A percentile compares a stretch with the other conserved stretches of the same genome.
These are phyloP conservation scores for Fraxinus platypoda DNA, from an alignment of 305 asterid genomes.

Conservation along the genomic window DNA sequence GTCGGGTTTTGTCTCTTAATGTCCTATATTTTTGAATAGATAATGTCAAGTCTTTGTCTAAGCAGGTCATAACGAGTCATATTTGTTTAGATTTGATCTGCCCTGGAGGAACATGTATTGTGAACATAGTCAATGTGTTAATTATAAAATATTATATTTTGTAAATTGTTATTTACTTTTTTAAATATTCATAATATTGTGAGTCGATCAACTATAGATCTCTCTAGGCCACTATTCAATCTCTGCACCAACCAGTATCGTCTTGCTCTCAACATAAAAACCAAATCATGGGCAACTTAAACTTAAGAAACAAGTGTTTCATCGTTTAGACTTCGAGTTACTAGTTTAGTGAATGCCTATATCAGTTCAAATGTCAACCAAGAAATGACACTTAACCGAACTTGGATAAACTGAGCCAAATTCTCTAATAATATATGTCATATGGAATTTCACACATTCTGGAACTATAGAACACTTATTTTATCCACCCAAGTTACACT, in stretches of 20 bases:
- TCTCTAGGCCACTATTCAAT: neutral
- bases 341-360: neutral
- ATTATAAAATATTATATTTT: no score
- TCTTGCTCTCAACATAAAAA: neutral
- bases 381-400: neutral
- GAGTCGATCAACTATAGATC: neutral
- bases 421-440: neutral
- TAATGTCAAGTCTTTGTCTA: neutral
- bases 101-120: neutral
- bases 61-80: neutral
- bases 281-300: neutral
- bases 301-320: neutral
- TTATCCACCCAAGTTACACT: no score
- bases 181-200: neutral
- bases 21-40: no score
- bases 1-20: neutral
- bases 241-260: neutral
- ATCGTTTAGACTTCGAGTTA: neutral
- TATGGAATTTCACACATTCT: neutral
- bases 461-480: no score
- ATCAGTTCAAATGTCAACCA: neutral
- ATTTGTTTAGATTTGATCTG: neutral
- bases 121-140: no score
- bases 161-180: neutral
- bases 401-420: neutral